These are phyloP conservation scores for Dalbergia cultrata DNA, from an alignment of 306 rosid species.

Conservation along the genomic window DNA sequence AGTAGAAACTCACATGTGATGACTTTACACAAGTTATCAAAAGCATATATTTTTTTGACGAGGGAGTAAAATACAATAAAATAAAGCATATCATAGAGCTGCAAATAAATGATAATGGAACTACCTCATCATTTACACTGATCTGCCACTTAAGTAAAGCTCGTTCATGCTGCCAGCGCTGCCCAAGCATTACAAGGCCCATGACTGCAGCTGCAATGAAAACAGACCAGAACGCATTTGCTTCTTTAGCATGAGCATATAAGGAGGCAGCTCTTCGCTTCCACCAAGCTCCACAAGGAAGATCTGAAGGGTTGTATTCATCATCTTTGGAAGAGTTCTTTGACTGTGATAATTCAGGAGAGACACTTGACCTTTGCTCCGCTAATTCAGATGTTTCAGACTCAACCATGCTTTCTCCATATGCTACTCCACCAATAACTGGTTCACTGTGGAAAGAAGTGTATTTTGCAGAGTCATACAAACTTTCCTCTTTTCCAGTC, in stretches of 20 bases:
- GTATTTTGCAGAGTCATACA: slow-evolving; percentile 61
- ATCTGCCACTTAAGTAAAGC: slow-evolving; percentile 78
- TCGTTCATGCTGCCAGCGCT: slow-evolving; percentile 91
- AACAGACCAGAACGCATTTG: slow-evolving; percentile 90
- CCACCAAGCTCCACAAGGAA: slow-evolving; percentile 99
- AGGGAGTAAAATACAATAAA: slow-evolving; percentile 2
- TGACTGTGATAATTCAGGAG: slow-evolving; percentile 58
- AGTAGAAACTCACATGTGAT: not conserved
- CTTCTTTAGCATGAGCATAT: slow-evolving; percentile 89
- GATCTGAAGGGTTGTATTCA: slow-evolving; percentile 51
- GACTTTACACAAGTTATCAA: slow-evolving; percentile 1
- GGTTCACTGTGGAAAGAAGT: slow-evolving; percentile 66
- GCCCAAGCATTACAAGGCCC: slow-evolving; percentile 84
- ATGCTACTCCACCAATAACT: slow-evolving; percentile 54
- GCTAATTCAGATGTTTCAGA: slow-evolving; percentile 56
- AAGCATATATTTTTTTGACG: slow-evolving; percentile 24
- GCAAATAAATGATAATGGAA: slow-evolving; percentile 8
- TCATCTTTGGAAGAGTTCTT: slow-evolving; percentile 55
- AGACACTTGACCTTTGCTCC: slow-evolving; percentile 57
- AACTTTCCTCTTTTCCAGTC: slow-evolving; percentile 62
- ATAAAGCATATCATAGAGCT: slow-evolving; percentile 1
- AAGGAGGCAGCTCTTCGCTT: slow-evolving; percentile 86
- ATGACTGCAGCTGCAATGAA: slow-evolving; percentile 91
- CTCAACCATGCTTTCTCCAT: slow-evolving; percentile 55
- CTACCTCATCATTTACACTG: slow-evolving; percentile 64